Conservation (phyloP, 495 filamentous ascomycete species). For the Parmelia sp. region DNA sequence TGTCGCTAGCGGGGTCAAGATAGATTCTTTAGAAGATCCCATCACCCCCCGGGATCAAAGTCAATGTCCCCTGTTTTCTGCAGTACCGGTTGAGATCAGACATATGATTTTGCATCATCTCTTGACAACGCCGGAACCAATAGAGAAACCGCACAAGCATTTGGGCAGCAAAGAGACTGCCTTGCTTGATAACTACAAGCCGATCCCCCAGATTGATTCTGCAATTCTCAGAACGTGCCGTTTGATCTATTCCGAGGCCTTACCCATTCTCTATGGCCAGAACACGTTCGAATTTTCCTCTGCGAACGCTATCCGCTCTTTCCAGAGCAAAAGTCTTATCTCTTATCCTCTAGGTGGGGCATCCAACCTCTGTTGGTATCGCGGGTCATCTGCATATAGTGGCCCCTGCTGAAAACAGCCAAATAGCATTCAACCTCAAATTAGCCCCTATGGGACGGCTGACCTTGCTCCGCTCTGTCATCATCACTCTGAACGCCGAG, state of each 20-base stretch:
- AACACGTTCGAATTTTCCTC: conserved; percentile 24
- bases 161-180: conserved; percentile 23
- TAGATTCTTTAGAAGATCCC: conserved; percentile 12
- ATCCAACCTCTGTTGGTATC: neutral
- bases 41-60: conserved; percentile 10
- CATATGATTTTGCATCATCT: conserved; percentile 22
- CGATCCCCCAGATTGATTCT: conserved; percentile 21
- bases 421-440: conserved; percentile 23
- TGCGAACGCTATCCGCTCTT: conserved; percentile 19
- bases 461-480: conserved; percentile 18
- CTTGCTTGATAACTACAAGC: conserved; percentile 23
- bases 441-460: conserved; percentile 17
- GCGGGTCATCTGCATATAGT: neutral
- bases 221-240: conserved; percentile 22
- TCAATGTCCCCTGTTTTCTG: conserved; percentile 19
- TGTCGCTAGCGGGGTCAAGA: conserved; percentile 17
- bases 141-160: conserved; percentile 24
- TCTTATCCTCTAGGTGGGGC: conserved; percentile 20
- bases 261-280: conserved; percentile 24
- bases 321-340: conserved; percentile 21
- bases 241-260: conserved; percentile 20
- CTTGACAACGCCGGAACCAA: conserved; percentile 19
- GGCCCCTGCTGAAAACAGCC: neutral
- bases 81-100: conserved; percentile 22
- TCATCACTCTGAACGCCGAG: conserved; percentile 21